Conservation (phyloP, 2,329 filamentous ascomycete species). For the Hypoxylon sp. region DNA sequence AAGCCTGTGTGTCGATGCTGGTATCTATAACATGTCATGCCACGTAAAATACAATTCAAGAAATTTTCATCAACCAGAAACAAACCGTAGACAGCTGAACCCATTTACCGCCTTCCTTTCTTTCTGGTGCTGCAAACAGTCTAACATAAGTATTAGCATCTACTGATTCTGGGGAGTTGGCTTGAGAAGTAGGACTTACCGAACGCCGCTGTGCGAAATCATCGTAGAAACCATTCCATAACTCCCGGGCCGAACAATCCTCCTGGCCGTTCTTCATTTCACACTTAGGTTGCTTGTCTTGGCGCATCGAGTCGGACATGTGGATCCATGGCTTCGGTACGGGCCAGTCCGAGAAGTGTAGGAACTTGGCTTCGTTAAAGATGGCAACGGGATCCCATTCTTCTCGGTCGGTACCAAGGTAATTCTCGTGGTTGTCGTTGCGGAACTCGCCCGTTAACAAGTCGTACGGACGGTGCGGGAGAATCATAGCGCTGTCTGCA, state of each 20-base stretch:
- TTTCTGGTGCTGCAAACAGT: constrained; percentile 35
- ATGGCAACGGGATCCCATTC: constrained; percentile 70
- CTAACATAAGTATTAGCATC: constrained; percentile 29
- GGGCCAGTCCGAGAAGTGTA: constrained; percentile 82
- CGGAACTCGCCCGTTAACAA: constrained; percentile 76
- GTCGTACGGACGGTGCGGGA: constrained; percentile 75
- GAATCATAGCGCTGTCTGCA: constrained; percentile 68
- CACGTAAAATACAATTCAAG: constrained; percentile 41
- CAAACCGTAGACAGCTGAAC: background rate
- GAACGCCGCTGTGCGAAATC: constrained; percentile 53
- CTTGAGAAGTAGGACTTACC: constrained; percentile 42
- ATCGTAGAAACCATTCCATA: constrained; percentile 57
- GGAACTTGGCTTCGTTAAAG: constrained; percentile 73
- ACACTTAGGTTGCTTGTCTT: constrained; percentile 55
- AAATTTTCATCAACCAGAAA: constrained; percentile 30
- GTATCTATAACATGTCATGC: constrained; percentile 45
- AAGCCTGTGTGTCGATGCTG: constrained; percentile 31
- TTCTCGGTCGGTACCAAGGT: constrained; percentile 59
- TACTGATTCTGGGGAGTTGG: background rate
- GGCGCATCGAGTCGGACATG: constrained; percentile 48
- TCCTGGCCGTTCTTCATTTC: constrained; percentile 49
- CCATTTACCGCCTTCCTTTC: constrained; percentile 36
- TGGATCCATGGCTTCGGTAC: constrained; percentile 71
- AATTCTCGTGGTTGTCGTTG: constrained; percentile 62
- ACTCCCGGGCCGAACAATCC: constrained; percentile 53